These are phyloP conservation scores for Sporobolomyces pararoseus DNA, from an alignment of 768 basidiomycete genomes.

Conservation along the genomic window DNA sequence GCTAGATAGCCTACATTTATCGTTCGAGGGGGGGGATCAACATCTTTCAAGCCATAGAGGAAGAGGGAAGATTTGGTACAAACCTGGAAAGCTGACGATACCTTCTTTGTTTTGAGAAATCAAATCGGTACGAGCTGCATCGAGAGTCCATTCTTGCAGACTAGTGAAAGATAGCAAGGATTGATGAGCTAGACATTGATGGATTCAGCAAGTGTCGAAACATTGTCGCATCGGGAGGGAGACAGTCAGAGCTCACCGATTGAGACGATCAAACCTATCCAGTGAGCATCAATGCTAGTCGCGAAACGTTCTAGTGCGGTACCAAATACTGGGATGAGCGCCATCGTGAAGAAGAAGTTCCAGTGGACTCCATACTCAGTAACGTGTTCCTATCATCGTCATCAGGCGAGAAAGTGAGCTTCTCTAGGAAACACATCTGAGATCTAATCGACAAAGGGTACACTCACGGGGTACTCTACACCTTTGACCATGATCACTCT, in stretches of 20 bases:
- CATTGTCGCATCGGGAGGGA: background rate
- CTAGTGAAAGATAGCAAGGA: slow-evolving; percentile 57
- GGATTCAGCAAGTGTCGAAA: too few species aligned
- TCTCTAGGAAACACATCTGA: too few species aligned
- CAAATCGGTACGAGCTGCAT: slow-evolving; percentile 61
- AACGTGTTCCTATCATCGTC: slow-evolving; percentile 68
- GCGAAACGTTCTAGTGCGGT: slow-evolving; percentile 18
- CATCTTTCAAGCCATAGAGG: background rate
- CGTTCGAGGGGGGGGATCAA: background rate
- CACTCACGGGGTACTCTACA: slow-evolving; percentile 80
- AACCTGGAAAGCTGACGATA: slow-evolving; percentile 70
- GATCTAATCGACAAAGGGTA: background rate
- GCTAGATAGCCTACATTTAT: slow-evolving; percentile 70
- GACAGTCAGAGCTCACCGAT: background rate
- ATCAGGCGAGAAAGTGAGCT: too few species aligned
- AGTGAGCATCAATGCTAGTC: slow-evolving; percentile 2
- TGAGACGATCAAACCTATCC: slow-evolving; percentile 22
- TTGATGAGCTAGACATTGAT: slow-evolving; percentile 62
- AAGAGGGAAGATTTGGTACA: background rate
- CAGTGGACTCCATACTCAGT: slow-evolving; percentile 96
- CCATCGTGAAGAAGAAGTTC: slow-evolving; percentile 97
- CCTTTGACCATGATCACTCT: slow-evolving; percentile 85
- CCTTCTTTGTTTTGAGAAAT: slow-evolving; percentile 89
- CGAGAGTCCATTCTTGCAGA: slow-evolving; percentile 64
- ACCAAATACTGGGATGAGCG: slow-evolving; percentile 59